These are phyloP conservation scores for Colletotrichum orbiculare DNA, from an alignment of 2,329 filamentous ascomycete species.

Conservation along the genomic window DNA sequence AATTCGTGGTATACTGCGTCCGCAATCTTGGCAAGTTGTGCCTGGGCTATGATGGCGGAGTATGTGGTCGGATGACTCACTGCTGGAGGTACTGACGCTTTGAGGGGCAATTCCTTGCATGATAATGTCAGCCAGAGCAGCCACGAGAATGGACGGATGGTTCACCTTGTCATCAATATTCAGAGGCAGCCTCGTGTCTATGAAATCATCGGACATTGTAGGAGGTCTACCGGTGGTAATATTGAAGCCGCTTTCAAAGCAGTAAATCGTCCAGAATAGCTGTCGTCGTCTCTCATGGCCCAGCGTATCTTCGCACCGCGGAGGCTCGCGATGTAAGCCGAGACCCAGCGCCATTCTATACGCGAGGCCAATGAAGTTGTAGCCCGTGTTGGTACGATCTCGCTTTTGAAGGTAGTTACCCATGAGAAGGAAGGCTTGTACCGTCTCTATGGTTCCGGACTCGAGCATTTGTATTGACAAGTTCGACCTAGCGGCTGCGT, in stretches of 20 bases:
- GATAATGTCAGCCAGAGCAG: background rate
- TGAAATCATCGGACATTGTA: conserved; percentile 52
- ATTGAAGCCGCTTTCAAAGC: conserved; percentile 60
- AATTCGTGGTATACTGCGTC: conserved; percentile 55
- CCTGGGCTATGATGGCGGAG: conserved; percentile 53
- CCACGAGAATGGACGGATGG: background rate
- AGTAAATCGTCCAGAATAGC: conserved; percentile 53
- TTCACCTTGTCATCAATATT: conserved; percentile 57
- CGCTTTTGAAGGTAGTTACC: conserved; percentile 63
- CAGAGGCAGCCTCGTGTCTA: conserved; percentile 54
- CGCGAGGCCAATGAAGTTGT: conserved; percentile 63
- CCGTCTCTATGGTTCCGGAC: conserved; percentile 55
- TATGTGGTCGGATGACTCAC: conserved; percentile 52
- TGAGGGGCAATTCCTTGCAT: conserved; percentile 21
- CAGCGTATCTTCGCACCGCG: conserved; percentile 45
- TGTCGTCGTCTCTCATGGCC: conserved; percentile 49
- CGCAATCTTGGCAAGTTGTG: conserved; percentile 52
- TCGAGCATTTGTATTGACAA: conserved; percentile 57
- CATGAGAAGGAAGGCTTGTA: conserved; percentile 57
- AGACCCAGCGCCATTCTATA: conserved; percentile 61
- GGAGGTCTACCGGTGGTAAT: conserved; percentile 59
- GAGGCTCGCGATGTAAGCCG: conserved; percentile 60
- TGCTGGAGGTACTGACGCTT: conserved; percentile 24
- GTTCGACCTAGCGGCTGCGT: conserved; percentile 45
- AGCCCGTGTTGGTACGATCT: conserved; percentile 62